These are phyloP conservation scores for Simplicillium sp. DNA, from an alignment of 2,329 filamentous ascomycete genomes.

Conservation along the genomic window DNA sequence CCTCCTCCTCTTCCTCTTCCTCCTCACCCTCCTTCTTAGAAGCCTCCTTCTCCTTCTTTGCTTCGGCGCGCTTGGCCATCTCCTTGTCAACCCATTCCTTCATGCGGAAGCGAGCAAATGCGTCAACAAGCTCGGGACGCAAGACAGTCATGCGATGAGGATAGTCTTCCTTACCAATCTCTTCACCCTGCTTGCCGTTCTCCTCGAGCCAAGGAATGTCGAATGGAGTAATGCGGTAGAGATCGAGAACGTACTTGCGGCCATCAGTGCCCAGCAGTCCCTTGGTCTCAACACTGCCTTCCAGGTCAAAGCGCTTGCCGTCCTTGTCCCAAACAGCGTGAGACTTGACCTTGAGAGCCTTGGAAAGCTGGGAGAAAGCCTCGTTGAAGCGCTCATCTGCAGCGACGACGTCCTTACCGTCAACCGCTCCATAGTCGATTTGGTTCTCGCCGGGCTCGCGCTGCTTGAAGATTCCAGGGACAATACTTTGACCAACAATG, in stretches of 20 bases:
- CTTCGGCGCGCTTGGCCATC: constrained; percentile 38
- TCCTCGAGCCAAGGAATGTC: constrained; percentile 89
- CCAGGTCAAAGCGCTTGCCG: constrained; percentile 77
- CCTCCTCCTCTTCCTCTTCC: constrained; percentile 25
- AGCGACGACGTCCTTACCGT: constrained; percentile 91
- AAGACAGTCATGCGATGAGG: constrained; percentile 96
- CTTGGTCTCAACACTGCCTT: constrained; percentile 96
- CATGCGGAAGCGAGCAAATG: constrained; percentile 76
- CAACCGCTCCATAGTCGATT: constrained; percentile 96
- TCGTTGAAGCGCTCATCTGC: constrained; percentile 78
- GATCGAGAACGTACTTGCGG: constrained; percentile 91
- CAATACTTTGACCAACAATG: constrained; percentile 94
- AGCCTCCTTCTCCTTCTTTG: constrained; percentile 11
- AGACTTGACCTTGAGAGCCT: constrained; percentile 83
- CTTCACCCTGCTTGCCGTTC: constrained; percentile 38
- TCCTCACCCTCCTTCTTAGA: constrained; percentile 20
- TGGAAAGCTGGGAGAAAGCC: constrained; percentile 83
- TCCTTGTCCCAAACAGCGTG: constrained; percentile 98
- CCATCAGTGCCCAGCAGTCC: constrained; percentile 94
- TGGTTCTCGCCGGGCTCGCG: constrained; percentile 95
- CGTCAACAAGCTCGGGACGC: constrained; percentile 80
- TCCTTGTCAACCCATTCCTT: constrained; percentile 80
- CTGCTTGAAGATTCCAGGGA: constrained; percentile 98
- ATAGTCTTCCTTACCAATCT: constrained; percentile 47
- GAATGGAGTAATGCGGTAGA: constrained; percentile 89